These are phyloP conservation scores for Populus ilicifolia DNA, from an alignment of 345 rosid genomes.

Conservation along the genomic window DNA sequence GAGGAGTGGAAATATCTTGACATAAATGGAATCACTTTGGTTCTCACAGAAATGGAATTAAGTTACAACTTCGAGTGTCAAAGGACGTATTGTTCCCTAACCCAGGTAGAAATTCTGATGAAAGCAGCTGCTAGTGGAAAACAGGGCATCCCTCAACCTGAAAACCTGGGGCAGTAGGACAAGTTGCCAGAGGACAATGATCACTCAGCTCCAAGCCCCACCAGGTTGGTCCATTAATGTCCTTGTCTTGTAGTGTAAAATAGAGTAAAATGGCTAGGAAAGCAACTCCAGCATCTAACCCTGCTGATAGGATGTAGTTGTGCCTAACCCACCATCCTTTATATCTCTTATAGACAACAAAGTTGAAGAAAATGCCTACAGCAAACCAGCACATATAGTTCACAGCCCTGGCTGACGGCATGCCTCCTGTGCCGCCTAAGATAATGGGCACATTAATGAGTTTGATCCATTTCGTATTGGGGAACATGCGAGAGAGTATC, in stretches of 20 bases:
- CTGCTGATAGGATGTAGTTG: constrained; percentile 46
- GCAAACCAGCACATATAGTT: constrained; percentile 15
- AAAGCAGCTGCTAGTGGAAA: neutral
- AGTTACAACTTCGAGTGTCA: neutral
- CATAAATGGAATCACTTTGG: neutral
- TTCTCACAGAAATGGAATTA: neutral
- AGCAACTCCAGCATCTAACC: constrained; percentile 53
- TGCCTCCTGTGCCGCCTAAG: constrained; percentile 27
- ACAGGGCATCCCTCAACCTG: constrained; percentile 40
- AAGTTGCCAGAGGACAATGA: constrained; percentile 44
- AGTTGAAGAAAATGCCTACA: constrained; percentile 17
- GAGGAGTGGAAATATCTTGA: neutral
- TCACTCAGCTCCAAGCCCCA: constrained; percentile 47
- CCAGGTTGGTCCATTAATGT: constrained; percentile 43
- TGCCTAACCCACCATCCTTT: constrained; percentile 55
- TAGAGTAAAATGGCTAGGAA: constrained; percentile 42
- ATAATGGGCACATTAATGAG: constrained; percentile 40
- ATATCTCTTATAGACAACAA: constrained; percentile 23
- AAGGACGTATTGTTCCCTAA: neutral
- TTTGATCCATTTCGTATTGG: constrained; percentile 39
- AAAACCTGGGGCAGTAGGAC: constrained; percentile 44
- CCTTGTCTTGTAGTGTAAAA: constrained; percentile 30
- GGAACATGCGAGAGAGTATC: constrained; percentile 35
- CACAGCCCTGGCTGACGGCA: constrained; percentile 11
- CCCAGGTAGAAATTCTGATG: neutral